Base-by-base conservation (phyloP, 495 filamentous ascomycete species). In the Penicillium ochrochloron region DNA sequence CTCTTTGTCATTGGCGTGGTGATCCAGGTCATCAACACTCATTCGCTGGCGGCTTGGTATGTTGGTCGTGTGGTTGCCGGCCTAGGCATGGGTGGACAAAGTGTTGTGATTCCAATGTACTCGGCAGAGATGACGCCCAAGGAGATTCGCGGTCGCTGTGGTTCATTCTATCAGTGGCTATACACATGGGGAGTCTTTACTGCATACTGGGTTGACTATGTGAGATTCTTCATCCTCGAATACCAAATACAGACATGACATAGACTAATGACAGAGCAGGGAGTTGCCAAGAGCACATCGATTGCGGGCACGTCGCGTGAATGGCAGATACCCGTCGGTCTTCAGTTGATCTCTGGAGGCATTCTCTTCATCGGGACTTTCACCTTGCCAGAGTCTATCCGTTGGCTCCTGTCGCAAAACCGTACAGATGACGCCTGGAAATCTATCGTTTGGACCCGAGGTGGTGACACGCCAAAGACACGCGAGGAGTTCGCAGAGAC, bases 21-120 rank as follows among this genome's bases (percentile, higher is more conserved):
- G 33, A 69, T 85, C 11, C 79, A 84, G 56, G 69, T 80, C 5
- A 67, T 82, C 62, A 80, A 80, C 54, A 74, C 71, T 1, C 79
- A 76, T 55, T 78, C 79, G 2, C 62, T 83, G 1, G 65, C 69
- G 0, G 68, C 76, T 46, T 85, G 81, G 70, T 84, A 83, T 55
- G 61, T 76, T 0, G 80, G 77, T n/a, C 75, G 85, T 61, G 73
- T 85, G 31, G 73, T 88, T 44, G 78, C 81, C 25, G 85, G 85
- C 23, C 65, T 89, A 25, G 85, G 85, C 0, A 80, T 88, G 64
- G 86, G 86, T 2, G 82, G 78, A 9, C 82, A 84, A 10, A 82
- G 83, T 10, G 83, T 83, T 2, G 80, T 85, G 29, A 83, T 86
- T 0, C 85, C 86, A 6, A 87, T 85, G 67, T 86, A 83, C 66